phyloP scores from a whole-genome alignment of 768 basidiomycete genomes.

The Kockovaella imperatae region DNA sequence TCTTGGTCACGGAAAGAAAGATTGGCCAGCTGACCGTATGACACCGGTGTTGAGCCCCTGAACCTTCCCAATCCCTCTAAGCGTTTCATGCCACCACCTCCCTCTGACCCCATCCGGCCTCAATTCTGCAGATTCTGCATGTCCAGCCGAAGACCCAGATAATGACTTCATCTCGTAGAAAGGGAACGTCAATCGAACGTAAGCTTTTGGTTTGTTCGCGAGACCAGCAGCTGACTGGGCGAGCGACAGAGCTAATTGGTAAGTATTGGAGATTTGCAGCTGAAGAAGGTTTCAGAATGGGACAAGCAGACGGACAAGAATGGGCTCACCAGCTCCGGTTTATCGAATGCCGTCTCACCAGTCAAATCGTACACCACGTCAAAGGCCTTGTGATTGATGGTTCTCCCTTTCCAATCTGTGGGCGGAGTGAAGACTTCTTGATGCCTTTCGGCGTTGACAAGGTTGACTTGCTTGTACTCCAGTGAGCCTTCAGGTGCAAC shows the following conservation, averaged over 20 bases:
- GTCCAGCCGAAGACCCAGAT: conserved; percentile 24
- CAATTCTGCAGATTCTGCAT: conserved; percentile 26
- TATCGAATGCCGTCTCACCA: conserved; percentile 38
- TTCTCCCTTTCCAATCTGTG: conserved; percentile 3
- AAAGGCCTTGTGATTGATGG: conserved; percentile 10
- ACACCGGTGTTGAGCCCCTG: conserved; percentile 30
- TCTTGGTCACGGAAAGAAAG: too few relatives aligned
- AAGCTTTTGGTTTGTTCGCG: conserved; percentile 16
- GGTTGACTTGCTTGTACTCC: conserved; percentile 40
- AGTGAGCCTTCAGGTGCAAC: conserved; percentile 5
- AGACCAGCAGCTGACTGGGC: conserved; percentile 31
- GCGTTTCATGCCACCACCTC: conserved; percentile 41
- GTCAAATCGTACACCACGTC: conserved; percentile 41
- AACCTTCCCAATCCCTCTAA: conserved; percentile 29
- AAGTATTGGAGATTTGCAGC: conserved; percentile 39
- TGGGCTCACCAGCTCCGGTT: conserved; percentile 34
- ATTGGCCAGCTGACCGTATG: too few relatives aligned
- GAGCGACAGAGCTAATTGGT: conserved; percentile 29
- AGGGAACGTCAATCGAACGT: conserved; percentile 36
- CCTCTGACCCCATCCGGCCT: conserved; percentile 36
- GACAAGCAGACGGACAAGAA: not conserved
- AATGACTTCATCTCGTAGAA: conserved; percentile 42
- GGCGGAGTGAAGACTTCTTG: conserved; percentile 28
- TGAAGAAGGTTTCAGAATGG: conserved; percentile 2
- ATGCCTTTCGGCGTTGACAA: conserved; percentile 18